These are phyloP conservation scores for Colletotrichum liaoningense DNA, from an alignment of 2,329 filamentous ascomycete species.

Conservation along the genomic window DNA sequence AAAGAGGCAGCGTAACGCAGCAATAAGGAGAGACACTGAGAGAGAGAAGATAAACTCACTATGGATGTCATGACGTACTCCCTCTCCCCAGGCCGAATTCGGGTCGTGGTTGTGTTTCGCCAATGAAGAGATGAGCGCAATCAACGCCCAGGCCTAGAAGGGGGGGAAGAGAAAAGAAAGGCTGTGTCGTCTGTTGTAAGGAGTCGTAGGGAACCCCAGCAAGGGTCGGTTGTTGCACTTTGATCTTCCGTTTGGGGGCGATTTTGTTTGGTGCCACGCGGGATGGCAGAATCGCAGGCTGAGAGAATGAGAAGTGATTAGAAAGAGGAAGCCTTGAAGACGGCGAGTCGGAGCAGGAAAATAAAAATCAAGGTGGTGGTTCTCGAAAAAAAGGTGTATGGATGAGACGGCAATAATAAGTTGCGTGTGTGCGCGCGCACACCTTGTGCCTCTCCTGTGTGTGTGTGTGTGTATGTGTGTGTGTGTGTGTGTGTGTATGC, in stretches of 20 bases:
- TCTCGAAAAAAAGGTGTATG: slow-evolving; percentile 22
- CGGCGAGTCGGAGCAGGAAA: background rate
- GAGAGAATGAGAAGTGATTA: background rate
- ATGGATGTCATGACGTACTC: slow-evolving; percentile 47
- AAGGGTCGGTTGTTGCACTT: background rate
- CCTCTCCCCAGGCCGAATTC: slow-evolving; percentile 30
- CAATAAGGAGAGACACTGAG: background rate
- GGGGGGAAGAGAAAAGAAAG: slow-evolving; percentile 26
- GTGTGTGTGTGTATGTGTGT: background rate
- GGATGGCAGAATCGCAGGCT: slow-evolving; percentile 1
- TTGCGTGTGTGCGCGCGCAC: background rate
- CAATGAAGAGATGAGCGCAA: slow-evolving; percentile 25
- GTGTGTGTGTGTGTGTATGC: background rate
- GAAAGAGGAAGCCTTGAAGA: background rate
- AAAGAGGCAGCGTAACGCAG: background rate
- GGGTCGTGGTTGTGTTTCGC: slow-evolving; percentile 35
- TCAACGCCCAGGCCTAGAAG: slow-evolving; percentile 10
- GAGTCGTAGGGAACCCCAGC: background rate
- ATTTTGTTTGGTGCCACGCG: slow-evolving; percentile 3
- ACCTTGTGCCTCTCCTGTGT: background rate
- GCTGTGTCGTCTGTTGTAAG: background rate
- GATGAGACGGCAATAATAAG: slow-evolving; percentile 26
- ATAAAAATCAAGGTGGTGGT: background rate
- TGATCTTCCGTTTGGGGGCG: background rate
- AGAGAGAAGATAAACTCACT: slow-evolving; percentile 40